Conservation (phyloP, 352 stramenopile genomes). For the Albugo laibachii region DNA sequence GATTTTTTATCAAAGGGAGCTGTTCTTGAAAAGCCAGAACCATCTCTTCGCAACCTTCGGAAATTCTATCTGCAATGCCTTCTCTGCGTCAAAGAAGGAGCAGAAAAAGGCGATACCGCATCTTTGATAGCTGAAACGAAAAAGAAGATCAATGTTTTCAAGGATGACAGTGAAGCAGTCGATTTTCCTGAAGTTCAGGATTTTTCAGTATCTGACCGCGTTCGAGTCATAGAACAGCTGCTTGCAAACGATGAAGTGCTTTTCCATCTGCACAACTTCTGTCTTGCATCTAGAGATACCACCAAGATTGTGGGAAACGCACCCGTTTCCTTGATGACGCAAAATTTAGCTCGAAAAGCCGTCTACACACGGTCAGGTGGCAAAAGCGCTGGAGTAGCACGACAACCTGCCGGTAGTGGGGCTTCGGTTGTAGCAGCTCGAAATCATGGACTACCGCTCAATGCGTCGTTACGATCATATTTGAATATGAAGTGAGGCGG, state of each 20-base stretch:
- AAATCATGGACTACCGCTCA: slow-evolving; percentile 6
- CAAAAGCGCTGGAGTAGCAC: neutral
- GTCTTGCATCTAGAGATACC: slow-evolving; percentile 30
- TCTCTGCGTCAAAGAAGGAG: slow-evolving; percentile 65
- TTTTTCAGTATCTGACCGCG: slow-evolving; percentile 38
- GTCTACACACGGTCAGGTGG: neutral
- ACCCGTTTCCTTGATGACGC: slow-evolving; percentile 3
- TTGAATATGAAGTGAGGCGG: slow-evolving; percentile 10
- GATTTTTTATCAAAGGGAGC: slow-evolving; percentile 19
- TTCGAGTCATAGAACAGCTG: slow-evolving; percentile 53
- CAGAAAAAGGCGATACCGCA: slow-evolving; percentile 18
- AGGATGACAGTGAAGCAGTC: slow-evolving; percentile 11
- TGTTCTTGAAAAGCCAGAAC: slow-evolving; percentile 11
- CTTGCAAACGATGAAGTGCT: slow-evolving; percentile 66
- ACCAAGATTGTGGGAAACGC: slow-evolving; percentile 4
- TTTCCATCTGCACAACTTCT: slow-evolving; percentile 40
- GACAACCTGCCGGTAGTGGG: slow-evolving; percentile 9
- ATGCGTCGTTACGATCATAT: slow-evolving; percentile 11
- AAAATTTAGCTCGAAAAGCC: neutral
- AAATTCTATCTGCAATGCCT: slow-evolving; percentile 67
- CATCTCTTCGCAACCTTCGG: slow-evolving; percentile 29
- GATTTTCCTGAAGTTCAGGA: slow-evolving; percentile 26
- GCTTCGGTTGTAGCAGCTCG: slow-evolving; percentile 6
- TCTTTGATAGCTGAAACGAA: slow-evolving; percentile 9
- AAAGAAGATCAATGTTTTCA: slow-evolving; percentile 4